Conservation (phyloP, 257 asterid species). For the Penstemon davidsonii region DNA sequence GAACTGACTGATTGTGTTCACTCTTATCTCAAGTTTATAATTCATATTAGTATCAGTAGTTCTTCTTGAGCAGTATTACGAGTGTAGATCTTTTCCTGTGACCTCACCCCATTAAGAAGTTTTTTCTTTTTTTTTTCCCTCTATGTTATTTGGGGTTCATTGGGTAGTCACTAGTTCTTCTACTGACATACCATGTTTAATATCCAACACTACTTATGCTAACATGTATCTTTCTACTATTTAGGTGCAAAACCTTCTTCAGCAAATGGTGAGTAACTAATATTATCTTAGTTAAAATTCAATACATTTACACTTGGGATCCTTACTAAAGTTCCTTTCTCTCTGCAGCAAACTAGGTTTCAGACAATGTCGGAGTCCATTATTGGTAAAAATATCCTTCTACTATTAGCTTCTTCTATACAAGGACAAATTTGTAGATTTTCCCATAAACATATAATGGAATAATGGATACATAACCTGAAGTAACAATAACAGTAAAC, state of each 20-base stretch:
- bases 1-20: neutral
- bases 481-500: neutral
- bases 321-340: conserved; percentile 26
- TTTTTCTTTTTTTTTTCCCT: neutral
- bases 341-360: conserved; percentile 84
- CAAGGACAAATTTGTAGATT: neutral
- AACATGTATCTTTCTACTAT: conserved; percentile 23
- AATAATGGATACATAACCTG: neutral
- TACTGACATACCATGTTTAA: neutral
- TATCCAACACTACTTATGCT: conserved; percentile 4
- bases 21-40: neutral
- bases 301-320: neutral
- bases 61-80: neutral
- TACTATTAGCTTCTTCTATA: conserved; percentile 1
- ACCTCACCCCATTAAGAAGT: neutral
- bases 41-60: neutral
- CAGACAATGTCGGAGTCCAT: conserved; percentile 92
- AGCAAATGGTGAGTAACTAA: conserved; percentile 70
- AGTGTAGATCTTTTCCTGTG: conserved; percentile 8
- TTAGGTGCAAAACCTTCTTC: conserved; percentile 86
- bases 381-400: conserved; percentile 84
- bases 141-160: neutral
- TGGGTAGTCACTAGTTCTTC: neutral
- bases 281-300: neutral
- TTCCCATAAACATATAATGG: neutral